These are phyloP conservation scores for Lablab purpureus DNA, from an alignment of 306 rosid genomes.

Conservation along the genomic window DNA sequence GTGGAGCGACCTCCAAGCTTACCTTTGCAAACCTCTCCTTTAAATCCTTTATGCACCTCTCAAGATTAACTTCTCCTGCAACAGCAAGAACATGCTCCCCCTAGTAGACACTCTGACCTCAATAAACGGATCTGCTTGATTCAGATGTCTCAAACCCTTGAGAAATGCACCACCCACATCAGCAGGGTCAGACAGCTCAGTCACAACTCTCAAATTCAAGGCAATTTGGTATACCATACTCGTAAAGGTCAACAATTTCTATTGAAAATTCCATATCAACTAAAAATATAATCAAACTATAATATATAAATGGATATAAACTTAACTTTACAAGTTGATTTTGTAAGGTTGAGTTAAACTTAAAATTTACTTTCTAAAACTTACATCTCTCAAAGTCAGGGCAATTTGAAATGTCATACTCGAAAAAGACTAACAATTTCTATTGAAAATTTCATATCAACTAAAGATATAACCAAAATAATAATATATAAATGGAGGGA, in stretches of 20 bases:
- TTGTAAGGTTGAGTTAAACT: no score
- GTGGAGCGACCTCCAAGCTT: constrained; percentile 79
- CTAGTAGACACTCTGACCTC: constrained; percentile 83
- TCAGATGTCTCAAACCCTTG: constrained; percentile 84
- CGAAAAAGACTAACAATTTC: no score
- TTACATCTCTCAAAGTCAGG: no score
- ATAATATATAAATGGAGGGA: no score
- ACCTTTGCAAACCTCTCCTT: constrained; percentile 92
- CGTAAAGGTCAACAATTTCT: constrained; percentile 90
- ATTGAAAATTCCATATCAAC: no score
- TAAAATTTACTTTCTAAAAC: no score
- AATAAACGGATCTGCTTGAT: constrained; percentile 90
- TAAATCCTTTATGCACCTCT: constrained; percentile 90
- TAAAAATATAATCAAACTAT: no score
- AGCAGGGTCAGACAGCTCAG: constrained; percentile 91
- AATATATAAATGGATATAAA: no score
- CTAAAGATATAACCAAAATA: no score
- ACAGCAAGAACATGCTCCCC: constrained; percentile 92
- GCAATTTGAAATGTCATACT: no score
- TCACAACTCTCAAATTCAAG: constrained; percentile 84
- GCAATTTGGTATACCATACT: constrained; percentile 86
- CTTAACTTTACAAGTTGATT: no score
- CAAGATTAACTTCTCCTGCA: constrained; percentile 94
- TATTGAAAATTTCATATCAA: no score
- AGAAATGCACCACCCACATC: constrained; percentile 70